phyloP scores from a whole-genome alignment of 176 grass and related monocot genomes.

The Carex cristatella region DNA sequence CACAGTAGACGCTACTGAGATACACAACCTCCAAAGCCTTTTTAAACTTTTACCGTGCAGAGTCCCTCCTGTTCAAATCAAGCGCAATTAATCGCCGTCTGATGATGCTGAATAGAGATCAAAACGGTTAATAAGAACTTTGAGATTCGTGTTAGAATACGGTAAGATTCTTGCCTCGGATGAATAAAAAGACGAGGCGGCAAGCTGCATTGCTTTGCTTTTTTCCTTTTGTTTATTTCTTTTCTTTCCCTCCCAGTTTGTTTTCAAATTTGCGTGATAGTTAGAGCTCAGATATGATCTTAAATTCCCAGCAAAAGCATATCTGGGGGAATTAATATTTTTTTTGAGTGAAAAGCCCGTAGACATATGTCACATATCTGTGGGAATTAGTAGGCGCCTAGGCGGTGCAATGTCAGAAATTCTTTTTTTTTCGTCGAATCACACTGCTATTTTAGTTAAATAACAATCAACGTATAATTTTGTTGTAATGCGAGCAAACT shows the following conservation, averaged over 20 bases:
- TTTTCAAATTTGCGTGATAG: constrained; percentile 21
- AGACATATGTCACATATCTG: not conserved
- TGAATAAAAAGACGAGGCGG: constrained; percentile 14
- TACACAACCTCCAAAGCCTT: not conserved
- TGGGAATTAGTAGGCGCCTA: not conserved
- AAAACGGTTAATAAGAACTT: not conserved
- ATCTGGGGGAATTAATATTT: not conserved
- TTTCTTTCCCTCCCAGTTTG: constrained; percentile 25
- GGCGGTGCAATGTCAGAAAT: not conserved
- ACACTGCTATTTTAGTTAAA: too few relatives aligned
- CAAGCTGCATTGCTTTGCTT: not conserved
- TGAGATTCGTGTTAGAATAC: not conserved
- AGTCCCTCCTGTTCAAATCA: not conserved
- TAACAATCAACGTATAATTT: too few relatives aligned
- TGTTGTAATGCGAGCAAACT: too few relatives aligned
- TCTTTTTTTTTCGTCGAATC: too few relatives aligned
- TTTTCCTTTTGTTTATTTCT: not conserved
- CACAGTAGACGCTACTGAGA: not conserved
- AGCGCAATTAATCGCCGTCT: too few relatives aligned
- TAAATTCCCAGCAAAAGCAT: not conserved
- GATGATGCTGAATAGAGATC: not conserved
- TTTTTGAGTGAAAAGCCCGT: too few relatives aligned
- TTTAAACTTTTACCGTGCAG: not conserved
- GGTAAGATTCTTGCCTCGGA: constrained; percentile 9
- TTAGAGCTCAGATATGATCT: not conserved